Evolutionary conservation across 1,284 basidiomycete genomes (phyloP), one percentile per base, ranked within the genome.

Genomic region (Papiliotrema fonsecae): DNA sequence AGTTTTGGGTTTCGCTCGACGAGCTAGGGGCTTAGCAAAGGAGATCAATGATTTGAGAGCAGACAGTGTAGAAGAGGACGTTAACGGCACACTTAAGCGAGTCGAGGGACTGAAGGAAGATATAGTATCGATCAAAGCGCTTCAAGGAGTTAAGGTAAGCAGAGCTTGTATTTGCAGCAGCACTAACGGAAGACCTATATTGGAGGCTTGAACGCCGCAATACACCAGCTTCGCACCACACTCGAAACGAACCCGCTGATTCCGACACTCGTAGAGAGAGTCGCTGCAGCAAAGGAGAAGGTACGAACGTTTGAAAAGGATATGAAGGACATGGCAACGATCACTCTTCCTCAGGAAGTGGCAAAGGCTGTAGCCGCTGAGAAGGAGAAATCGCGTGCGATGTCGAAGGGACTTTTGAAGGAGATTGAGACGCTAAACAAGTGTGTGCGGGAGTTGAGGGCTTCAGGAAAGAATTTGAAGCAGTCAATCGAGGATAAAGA

Each of bases 61-160:
- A 2, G 54, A 60, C 9, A 60, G 53, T n/a, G 11, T 7, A 25
- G 56, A 56, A 25, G 60, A 55, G 16, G 60, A 67, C 9, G 49
- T 68, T 7, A 42, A 47, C 5, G 55, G 51, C 0, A 51, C 60
- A 25, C 11, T 64, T 34, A 49, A 42, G 11, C 47, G 60, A 9
- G 55, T 50, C 0, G 53, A 57, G 24, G 41, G 46, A 21, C 47
- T 69, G 21, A 22, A 26, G 43, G 45, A 49, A 22, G 58, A 62
- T 37, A 36, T 53, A 10, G 42, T 61, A 1, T 57, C 54, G 5
- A 42, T 45, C 3, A 65, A 67, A 38, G 61, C 62, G 11, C 31
- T 61, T 2, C 27, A 52, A 18, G 64, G 49, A 3, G 52, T 67
- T 22, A 57, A 64, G 57, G 68, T 67, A 50, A 48, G 64, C 24